Conservation (phyloP, 345 rosid species). For the Microthlaspi erraticum region DNA sequence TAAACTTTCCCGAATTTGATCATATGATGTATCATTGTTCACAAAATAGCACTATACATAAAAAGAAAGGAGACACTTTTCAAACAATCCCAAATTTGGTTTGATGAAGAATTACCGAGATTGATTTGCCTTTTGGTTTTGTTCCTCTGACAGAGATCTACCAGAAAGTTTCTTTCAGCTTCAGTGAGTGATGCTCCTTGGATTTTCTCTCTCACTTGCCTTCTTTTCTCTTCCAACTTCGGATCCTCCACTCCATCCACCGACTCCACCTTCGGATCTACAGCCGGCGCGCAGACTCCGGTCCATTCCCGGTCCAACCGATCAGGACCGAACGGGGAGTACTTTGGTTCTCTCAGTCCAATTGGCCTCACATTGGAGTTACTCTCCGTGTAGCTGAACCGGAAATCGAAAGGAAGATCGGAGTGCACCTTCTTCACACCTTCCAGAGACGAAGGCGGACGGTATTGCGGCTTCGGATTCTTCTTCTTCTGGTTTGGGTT, state of each 20-base stretch:
- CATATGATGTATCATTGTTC: no score
- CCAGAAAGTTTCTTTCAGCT: conserved; percentile 84
- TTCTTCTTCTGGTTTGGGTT: conserved; percentile 41
- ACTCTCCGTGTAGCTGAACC: conserved; percentile 91
- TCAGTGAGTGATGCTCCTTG: conserved; percentile 69
- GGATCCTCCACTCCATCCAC: conserved; percentile 70
- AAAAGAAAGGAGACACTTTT: not conserved
- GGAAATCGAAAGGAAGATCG: conserved; percentile 81
- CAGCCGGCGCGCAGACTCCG: conserved; percentile 87
- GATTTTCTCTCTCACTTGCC: conserved; percentile 55
- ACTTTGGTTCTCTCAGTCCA: conserved; percentile 93
- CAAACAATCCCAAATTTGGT: no score
- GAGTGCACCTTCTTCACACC: conserved; percentile 56
- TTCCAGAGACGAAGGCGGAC: conserved; percentile 89
- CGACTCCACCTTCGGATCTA: conserved; percentile 61
- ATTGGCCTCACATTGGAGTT: conserved; percentile 69
- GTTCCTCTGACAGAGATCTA: conserved; percentile 67
- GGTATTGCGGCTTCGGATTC: conserved; percentile 68
- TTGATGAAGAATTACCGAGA: conserved; percentile 48
- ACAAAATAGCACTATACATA: not conserved
- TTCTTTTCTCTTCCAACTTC: conserved; percentile 80
- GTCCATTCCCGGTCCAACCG: conserved; percentile 83
- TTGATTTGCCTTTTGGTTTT: conserved; percentile 76
- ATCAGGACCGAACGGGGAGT: conserved; percentile 91
- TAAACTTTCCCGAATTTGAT: not conserved